Conservation (phyloP, 75 land plant genomes). For the Cunninghamia lanceolata region DNA sequence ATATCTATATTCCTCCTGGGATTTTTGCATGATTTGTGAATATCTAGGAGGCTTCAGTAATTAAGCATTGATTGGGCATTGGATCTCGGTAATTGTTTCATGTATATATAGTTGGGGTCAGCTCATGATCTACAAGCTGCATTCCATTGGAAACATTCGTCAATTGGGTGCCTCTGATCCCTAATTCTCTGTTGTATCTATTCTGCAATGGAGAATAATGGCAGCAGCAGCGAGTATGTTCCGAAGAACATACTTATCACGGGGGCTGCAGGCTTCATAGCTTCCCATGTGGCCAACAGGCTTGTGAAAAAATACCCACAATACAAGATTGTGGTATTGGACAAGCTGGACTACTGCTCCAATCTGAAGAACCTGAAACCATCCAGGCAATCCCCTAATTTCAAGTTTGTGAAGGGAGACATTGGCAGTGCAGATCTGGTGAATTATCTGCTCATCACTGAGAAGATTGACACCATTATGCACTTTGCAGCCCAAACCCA, state of each 20-base stretch:
- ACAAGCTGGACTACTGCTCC: constrained; percentile 81
- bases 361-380: constrained; percentile 63
- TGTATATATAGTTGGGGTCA: background rate
- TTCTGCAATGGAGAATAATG: constrained; percentile 7
- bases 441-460: constrained; percentile 66
- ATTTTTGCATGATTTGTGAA: too few species aligned
- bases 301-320: constrained; percentile 60
- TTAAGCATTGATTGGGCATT: too few species aligned
- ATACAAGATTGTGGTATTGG: constrained; percentile 76
- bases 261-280: constrained; percentile 78
- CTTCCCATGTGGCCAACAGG: constrained; percentile 68
- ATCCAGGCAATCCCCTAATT: constrained; percentile 49
- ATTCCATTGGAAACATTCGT: background rate
- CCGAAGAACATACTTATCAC: constrained; percentile 73
- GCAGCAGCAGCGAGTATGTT: background rate
- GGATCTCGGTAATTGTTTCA: too few species aligned
- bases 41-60: too few species aligned
- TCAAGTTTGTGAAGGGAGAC: constrained; percentile 81
- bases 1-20: too few species aligned
- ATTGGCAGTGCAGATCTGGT: constrained; percentile 82
- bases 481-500: constrained; percentile 82
- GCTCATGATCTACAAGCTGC: background rate
- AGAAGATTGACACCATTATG: constrained; percentile 75
- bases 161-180: background rate
- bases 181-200: background rate